A percentile compares a stretch with the other conserved stretches of the same genome.
Evolutionary conservation across 2,329 filamentous ascomycete species (phyloP).

Genomic region (Fusarium sulawesiense): DNA sequence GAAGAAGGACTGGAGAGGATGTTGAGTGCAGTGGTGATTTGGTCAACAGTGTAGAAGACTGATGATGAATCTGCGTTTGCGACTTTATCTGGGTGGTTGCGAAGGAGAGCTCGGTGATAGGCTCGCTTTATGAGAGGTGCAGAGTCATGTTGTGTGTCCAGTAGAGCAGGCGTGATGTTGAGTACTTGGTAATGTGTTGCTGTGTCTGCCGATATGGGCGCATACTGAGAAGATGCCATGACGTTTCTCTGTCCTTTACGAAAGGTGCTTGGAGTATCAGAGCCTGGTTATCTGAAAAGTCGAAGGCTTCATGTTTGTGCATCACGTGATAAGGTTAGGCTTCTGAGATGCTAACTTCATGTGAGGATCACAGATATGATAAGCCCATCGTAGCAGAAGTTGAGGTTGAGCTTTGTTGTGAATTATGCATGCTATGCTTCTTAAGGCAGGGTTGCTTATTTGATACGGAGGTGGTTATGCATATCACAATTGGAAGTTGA

Average conservation of each 20-base stretch:
- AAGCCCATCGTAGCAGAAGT: not conserved
- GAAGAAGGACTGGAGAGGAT: conserved; percentile 63
- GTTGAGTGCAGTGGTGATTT: conserved; percentile 70
- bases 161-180: conserved; percentile 61
- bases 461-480: not conserved
- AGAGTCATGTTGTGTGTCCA: conserved; percentile 58
- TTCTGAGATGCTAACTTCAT: not conserved
- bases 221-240: conserved; percentile 23
- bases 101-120: conserved; percentile 73
- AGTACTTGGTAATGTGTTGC: conserved; percentile 72
- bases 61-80: conserved; percentile 19
- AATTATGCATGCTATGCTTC: not conserved
- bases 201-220: conserved; percentile 28
- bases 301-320: conserved; percentile 11
- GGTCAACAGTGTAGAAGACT: conserved; percentile 70
- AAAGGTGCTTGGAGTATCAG: not conserved
- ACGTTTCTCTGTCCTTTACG: not conserved
- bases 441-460: not conserved
- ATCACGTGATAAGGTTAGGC: conserved; percentile 40
- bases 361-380: not conserved
- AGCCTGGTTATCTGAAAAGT: not conserved
- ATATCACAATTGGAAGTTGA: conserved; percentile 4
- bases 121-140: conserved; percentile 68
- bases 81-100: conserved; percentile 73
- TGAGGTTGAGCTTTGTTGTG: not conserved